Conservation (phyloP, 305 asterid genomes). For the Fraxinus floribunda region DNA sequence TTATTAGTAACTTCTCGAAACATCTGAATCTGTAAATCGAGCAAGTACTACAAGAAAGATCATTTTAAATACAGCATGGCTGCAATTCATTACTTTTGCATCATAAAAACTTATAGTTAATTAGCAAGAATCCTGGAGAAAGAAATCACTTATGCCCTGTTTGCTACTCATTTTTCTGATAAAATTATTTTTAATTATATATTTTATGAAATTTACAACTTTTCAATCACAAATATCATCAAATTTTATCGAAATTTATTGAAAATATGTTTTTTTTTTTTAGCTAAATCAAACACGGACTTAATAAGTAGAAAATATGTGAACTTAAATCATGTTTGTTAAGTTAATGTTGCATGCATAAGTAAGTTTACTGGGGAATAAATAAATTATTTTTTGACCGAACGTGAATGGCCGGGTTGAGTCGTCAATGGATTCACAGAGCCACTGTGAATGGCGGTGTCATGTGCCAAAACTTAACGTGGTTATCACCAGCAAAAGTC, state of each 20-base stretch:
- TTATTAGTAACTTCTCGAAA: background rate
- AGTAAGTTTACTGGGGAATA: background rate
- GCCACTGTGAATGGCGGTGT: slow-evolving; percentile 2
- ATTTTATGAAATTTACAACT: too few species aligned
- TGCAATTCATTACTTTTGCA: background rate
- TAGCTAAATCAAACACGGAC: too few species aligned
- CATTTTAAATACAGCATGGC: background rate
- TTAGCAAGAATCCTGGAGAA: too few species aligned
- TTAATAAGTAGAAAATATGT: background rate
- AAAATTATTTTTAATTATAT: too few species aligned
- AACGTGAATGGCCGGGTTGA: background rate
- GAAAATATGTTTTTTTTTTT: too few species aligned
- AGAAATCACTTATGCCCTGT: too few species aligned
- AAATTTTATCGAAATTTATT: too few species aligned
- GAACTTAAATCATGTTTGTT: background rate
- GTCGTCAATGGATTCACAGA: background rate
- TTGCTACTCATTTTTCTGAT: too few species aligned
- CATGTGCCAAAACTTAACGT: background rate
- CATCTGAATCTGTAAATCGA: background rate
- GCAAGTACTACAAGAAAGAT: background rate
- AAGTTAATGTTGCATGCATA: background rate
- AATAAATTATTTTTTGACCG: background rate
- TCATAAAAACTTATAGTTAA: background rate
- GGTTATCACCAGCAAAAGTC: background rate
- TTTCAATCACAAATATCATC: too few species aligned